Evolutionary conservation across 306 rosid genomes (phyloP).

Genomic region (Quercus wislizeni): DNA sequence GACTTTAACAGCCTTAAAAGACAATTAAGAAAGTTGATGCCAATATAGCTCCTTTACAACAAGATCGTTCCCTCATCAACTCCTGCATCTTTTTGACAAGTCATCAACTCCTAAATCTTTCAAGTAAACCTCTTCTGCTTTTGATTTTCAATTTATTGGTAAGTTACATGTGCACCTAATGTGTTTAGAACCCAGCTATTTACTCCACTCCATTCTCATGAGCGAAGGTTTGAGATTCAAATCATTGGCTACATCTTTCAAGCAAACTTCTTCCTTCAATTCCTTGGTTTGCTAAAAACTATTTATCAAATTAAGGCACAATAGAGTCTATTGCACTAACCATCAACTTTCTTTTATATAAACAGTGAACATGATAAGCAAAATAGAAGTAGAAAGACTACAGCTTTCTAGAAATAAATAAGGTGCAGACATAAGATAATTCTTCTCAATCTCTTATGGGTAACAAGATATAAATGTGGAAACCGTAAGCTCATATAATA

Average conservation of each 20-base stretch:
- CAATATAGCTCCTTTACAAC: not conserved
- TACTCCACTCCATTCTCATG: not conserved
- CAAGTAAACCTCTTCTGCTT: not conserved
- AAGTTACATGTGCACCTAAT: not conserved
- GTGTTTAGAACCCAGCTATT: not conserved
- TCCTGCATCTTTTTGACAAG: not conserved
- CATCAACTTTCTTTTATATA: not conserved
- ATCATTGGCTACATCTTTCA: not conserved
- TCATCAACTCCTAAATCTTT: too few species aligned
- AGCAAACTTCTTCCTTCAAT: not conserved
- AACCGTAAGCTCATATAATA: not conserved
- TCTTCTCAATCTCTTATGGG: not conserved
- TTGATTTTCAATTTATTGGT: not conserved
- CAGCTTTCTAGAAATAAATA: not conserved
- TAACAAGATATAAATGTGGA: not conserved
- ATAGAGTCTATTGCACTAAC: not conserved
- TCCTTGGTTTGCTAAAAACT: not conserved
- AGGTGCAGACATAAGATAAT: not conserved
- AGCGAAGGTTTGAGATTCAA: not conserved
- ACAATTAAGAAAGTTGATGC: not conserved
- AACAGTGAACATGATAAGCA: not conserved
- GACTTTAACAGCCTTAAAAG: not conserved
- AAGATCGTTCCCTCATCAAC: not conserved
- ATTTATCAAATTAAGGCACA: not conserved
- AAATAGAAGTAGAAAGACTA: not conserved